phyloP scores from a whole-genome alignment of 2,329 filamentous ascomycete species.

The Nigrospora oryzae region DNA sequence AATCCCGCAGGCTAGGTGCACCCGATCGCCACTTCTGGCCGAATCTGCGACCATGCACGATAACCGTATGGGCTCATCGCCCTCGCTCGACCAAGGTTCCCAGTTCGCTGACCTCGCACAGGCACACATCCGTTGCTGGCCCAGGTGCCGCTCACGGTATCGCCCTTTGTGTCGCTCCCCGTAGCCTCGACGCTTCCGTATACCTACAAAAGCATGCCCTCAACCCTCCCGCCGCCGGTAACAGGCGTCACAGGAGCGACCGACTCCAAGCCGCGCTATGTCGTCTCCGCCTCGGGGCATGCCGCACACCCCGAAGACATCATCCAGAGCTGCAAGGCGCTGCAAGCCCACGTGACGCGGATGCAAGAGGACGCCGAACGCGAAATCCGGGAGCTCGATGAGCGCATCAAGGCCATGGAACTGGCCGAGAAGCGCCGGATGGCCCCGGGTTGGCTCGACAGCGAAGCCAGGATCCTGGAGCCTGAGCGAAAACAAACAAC shows the following conservation, averaged over 20 bases:
- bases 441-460: constrained; percentile 75
- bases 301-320: constrained; percentile 85
- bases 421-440: constrained; percentile 72
- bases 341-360: constrained; percentile 67
- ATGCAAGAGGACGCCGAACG: constrained; percentile 60
- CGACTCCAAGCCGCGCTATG: constrained; percentile 56
- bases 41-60: constrained; percentile 26
- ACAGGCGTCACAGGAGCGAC: constrained; percentile 37
- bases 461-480: constrained; percentile 59
- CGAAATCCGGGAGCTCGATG: constrained; percentile 63
- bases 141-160: constrained; percentile 88
- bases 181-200: constrained; percentile 88
- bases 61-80: constrained; percentile 19
- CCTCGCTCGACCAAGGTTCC: background rate
- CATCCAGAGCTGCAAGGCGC: constrained; percentile 67
- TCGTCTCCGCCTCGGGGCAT: constrained; percentile 70
- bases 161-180: constrained; percentile 86
- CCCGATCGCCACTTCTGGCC: background rate
- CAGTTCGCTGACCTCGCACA: constrained; percentile 21
- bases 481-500: constrained; percentile 43
- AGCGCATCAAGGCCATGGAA: constrained; percentile 54
- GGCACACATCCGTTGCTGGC: constrained; percentile 80
- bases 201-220: constrained; percentile 86
- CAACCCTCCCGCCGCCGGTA: constrained; percentile 69
- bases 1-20: no score